These are phyloP conservation scores for Lichtheimia ornata DNA, from an alignment of 371 early-diverging fungal species.

Conservation along the genomic window DNA sequence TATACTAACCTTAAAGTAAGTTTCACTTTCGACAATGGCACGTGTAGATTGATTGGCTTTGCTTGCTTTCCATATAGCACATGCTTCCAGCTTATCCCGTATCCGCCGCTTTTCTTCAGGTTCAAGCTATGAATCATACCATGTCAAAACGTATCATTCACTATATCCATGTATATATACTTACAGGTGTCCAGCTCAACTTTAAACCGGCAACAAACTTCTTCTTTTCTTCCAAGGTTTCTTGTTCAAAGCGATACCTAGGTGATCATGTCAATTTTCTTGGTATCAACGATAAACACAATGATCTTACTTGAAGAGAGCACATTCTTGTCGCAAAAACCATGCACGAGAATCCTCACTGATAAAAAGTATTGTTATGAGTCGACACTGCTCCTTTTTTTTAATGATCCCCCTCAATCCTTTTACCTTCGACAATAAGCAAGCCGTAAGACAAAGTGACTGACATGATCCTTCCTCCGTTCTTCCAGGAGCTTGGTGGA, in stretches of 20 bases:
- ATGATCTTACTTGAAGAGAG: slow-evolving; percentile 71
- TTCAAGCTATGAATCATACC: slow-evolving; percentile 10
- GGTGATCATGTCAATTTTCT: background rate
- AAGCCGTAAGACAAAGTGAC: slow-evolving; percentile 91
- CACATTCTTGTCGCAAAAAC: slow-evolving; percentile 88
- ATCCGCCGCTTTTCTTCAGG: slow-evolving; percentile 25
- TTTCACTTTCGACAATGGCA: slow-evolving; percentile 34
- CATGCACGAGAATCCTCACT: slow-evolving; percentile 86
- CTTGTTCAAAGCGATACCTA: slow-evolving; percentile 60
- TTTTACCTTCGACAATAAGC: slow-evolving; percentile 87
- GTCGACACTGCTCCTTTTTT: background rate
- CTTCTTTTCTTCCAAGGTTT: slow-evolving; percentile 55
- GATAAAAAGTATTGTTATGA: background rate
- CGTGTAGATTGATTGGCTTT: slow-evolving; percentile 12
- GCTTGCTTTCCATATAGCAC: slow-evolving; percentile 12
- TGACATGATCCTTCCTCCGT: slow-evolving; percentile 89
- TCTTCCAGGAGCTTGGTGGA: slow-evolving; percentile 58
- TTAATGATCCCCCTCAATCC: background rate
- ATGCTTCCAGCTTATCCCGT: slow-evolving; percentile 30
- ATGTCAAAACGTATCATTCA: background rate
- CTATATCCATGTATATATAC: background rate
- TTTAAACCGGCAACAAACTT: slow-evolving; percentile 56
- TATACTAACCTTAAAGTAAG: slow-evolving; percentile 54
- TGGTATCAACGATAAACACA: background rate
- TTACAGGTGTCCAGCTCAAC: slow-evolving; percentile 60